Evolutionary conservation across 805 yeast genomes (phyloP).

Genomic region (Crinitomyces ghanaensis): DNA sequence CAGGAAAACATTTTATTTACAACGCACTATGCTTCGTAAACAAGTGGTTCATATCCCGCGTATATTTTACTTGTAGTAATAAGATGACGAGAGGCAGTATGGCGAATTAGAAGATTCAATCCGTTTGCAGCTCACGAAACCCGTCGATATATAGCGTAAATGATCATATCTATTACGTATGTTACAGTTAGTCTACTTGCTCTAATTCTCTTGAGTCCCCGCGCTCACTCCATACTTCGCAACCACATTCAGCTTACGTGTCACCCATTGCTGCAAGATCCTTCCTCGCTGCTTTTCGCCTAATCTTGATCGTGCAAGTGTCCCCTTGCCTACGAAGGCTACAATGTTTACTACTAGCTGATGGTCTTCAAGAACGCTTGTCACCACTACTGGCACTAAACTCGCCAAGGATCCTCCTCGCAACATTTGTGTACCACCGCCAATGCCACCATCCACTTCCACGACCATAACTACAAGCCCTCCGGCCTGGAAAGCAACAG

Average conservation of each 20-base stretch:
- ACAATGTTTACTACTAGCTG: constrained; percentile 76
- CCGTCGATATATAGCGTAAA: no score
- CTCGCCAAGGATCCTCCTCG: constrained; percentile 48
- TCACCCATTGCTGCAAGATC: constrained; percentile 46
- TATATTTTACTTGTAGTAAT: no score
- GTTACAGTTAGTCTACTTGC: no score
- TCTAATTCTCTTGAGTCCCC: no score
- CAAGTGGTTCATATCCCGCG: no score
- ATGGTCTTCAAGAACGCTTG: constrained; percentile 66
- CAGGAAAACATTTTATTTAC: no score
- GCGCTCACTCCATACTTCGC: constrained; percentile 17
- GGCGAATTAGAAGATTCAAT: no score
- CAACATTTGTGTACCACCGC: no score
- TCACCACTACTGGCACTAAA: constrained; percentile 72
- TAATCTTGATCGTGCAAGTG: constrained; percentile 57
- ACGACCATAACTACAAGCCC: constrained; percentile 68
- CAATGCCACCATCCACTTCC: constrained; percentile 40
- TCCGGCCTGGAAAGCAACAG: constrained; percentile 75
- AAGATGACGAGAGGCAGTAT: no score
- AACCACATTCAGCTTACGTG: constrained; percentile 30
- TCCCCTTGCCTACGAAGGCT: constrained; percentile 56
- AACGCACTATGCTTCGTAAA: no score
- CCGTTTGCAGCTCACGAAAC: no score
- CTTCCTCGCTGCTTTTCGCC: constrained; percentile 68
- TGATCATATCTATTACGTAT: no score